Conservation (phyloP, 257 asterid species). For the Parsonsia alboflavescens region DNA sequence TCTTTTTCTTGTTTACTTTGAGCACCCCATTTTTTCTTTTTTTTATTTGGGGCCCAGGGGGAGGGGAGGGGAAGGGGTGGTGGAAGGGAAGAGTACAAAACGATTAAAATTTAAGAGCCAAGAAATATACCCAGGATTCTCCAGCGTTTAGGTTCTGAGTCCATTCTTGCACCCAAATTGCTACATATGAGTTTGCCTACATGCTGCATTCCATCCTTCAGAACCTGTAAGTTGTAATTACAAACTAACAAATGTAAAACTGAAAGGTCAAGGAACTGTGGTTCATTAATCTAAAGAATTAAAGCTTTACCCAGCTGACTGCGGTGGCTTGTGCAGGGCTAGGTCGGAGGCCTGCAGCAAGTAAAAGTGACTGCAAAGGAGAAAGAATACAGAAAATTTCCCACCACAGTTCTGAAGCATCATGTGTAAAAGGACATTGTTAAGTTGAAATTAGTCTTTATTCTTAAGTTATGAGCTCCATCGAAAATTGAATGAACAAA, state of each 20-base stretch:
- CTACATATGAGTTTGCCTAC: constrained; percentile 92
- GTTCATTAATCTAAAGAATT: constrained; percentile 9
- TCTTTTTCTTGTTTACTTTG: too few relatives aligned
- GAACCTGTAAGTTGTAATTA: constrained; percentile 45
- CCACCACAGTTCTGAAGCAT: constrained; percentile 14
- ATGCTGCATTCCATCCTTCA: constrained; percentile 97
- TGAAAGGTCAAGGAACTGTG: not conserved
- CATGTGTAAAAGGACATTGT: not conserved
- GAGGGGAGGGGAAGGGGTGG: not conserved
- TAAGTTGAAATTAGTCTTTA: not conserved
- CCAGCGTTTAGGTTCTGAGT: constrained; percentile 97
- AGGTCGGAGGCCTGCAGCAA: constrained; percentile 99
- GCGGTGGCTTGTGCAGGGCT: constrained; percentile 99
- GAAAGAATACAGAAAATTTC: constrained; percentile 32
- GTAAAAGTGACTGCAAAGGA: constrained; percentile 85
- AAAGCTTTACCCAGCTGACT: constrained; percentile 82
- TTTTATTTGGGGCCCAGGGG: too few relatives aligned
- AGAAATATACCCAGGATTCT: constrained; percentile 68
- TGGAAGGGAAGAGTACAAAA: not conserved
- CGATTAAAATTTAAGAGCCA: constrained; percentile 9
- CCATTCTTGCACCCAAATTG: constrained; percentile 97
- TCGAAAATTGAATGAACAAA: not conserved
- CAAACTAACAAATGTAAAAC: constrained; percentile 12
- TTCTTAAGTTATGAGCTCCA: not conserved
- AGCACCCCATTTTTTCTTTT: too few relatives aligned